Evolutionary conservation across 805 yeast species (phyloP), one percentile per base, ranked within the genome.

Genomic region (Yamadazyma sp.): DNA sequence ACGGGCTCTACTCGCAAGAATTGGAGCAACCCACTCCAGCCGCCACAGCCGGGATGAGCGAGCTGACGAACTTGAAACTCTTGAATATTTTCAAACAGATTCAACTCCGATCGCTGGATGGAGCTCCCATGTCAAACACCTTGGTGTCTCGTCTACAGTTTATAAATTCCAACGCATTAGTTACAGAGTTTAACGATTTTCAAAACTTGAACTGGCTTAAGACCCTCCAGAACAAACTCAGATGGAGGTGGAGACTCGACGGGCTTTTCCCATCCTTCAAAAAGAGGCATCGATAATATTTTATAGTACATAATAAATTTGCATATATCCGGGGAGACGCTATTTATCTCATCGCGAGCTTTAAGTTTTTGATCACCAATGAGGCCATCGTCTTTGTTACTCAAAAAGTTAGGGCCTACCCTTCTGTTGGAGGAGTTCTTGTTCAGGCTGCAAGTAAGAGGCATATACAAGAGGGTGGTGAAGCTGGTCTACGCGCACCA

Each of bases 351-450:
- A 5, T 12, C 8, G 7, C 8, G n/a, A n/a, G n/a, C n/a, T n/a
- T n/a, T n/a, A n/a, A n/a, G n/a, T n/a, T n/a, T n/a, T n/a, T n/a
- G n/a, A n/a, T n/a, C n/a, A n/a, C n/a, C n/a, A n/a, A 37, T 37
- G 41, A 37, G 18, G 27, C 36, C 41, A 10, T 25, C 41, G 5
- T 12, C 31, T n/a, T 8, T 9, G 10, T 10, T 30, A 3, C 15
- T 29, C 8, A 29, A 29, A 15, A 34, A 28, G 15, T 31, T 45
- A 28, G 48, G 49, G 2, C 43, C 33, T 12, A 42, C 55, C 1
- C 37, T 63, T 14, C 50, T 67, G 5, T 47, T 68, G 4, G 71
- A 68, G 28, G 73, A 68, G 39, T 68, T 68, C 40, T 35, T 68
- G 22, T 67, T 68, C 36, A 55, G 71, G 12, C 60, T 53, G 31